Conservation (phyloP, 2,329 filamentous ascomycete genomes). For the Colletotrichum sp. region DNA sequence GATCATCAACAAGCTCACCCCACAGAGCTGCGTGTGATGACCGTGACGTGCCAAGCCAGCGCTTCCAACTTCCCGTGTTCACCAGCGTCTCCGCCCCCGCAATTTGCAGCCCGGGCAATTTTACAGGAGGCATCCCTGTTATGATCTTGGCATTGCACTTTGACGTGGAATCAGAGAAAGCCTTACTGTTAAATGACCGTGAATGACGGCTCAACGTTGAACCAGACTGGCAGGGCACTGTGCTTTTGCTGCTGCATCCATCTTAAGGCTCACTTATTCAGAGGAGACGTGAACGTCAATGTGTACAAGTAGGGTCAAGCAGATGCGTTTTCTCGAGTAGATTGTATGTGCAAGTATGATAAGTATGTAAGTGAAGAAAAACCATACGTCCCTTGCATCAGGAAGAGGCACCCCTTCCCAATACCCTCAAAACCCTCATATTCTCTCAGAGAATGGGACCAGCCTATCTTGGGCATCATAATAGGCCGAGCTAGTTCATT, state of each 20-base stretch:
- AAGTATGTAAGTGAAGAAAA: neutral
- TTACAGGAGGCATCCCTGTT: neutral
- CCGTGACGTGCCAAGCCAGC: neutral
- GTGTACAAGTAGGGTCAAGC: rapidly evolving
- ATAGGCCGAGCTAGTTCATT: rapidly evolving
- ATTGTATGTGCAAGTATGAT: neutral
- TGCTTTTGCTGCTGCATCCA: neutral
- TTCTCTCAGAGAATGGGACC: neutral
- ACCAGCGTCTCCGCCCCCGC: neutral
- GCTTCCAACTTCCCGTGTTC: conserved; percentile 1
- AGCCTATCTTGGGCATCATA: neutral
- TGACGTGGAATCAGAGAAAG: neutral
- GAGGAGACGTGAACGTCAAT: neutral
- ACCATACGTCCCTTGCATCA: neutral
- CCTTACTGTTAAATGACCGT: rapidly evolving
- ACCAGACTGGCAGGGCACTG: neutral
- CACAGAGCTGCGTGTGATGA: neutral
- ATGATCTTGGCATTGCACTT: neutral
- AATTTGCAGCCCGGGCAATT: neutral
- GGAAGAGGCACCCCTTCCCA: neutral
- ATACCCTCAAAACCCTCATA: neutral
- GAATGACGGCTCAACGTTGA: rapidly evolving
- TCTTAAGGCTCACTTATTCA: rapidly evolving
- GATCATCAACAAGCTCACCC: neutral
- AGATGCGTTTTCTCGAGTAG: neutral